Evolutionary conservation across 2,329 filamentous ascomycete genomes (phyloP).

Genomic region (Nothophoma quercina): DNA sequence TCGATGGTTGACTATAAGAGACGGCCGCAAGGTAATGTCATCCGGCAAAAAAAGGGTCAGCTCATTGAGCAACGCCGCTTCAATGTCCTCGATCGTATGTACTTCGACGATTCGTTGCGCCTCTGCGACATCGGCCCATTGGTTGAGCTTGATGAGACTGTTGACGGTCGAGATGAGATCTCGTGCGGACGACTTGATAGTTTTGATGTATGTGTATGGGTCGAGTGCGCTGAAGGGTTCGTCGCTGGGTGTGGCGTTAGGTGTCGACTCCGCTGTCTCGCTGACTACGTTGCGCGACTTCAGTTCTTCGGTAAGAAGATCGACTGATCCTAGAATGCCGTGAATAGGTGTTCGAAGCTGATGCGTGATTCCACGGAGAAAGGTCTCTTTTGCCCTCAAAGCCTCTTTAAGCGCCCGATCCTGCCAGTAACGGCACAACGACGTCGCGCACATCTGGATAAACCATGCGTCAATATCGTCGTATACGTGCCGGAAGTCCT

Average conservation of each 20-base stretch:
- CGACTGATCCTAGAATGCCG: conserved; percentile 53
- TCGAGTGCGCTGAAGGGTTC: conserved; percentile 23
- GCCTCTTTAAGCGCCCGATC: conserved; percentile 51
- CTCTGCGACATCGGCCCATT: conserved; percentile 49
- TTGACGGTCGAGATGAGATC: conserved; percentile 57
- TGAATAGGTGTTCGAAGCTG: conserved; percentile 59
- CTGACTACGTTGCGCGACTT: conserved; percentile 31
- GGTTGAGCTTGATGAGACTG: conserved; percentile 54
- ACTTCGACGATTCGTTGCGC: conserved; percentile 30
- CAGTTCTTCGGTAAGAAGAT: conserved; percentile 55
- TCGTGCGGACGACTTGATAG: conserved; percentile 52
- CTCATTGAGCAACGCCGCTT: conserved; percentile 43
- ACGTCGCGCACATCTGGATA: conserved; percentile 50
- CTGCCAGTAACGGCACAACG: conserved; percentile 52
- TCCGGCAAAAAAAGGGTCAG: conserved; percentile 39
- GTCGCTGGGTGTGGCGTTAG: conserved; percentile 19
- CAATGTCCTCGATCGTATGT: conserved; percentile 43
- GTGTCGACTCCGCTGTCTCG: conserved; percentile 16
- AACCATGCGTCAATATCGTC: conserved; percentile 60
- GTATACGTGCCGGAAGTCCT: conserved; percentile 54
- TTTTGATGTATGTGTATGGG: conserved; percentile 39
- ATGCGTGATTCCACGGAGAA: conserved; percentile 57
- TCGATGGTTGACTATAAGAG: conserved; percentile 45
- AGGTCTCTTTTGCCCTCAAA: conserved; percentile 54
- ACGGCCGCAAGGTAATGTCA: conserved; percentile 34